These are phyloP conservation scores for Nidularia pulvinata DNA, from an alignment of 768 basidiomycete species.

Conservation along the genomic window DNA sequence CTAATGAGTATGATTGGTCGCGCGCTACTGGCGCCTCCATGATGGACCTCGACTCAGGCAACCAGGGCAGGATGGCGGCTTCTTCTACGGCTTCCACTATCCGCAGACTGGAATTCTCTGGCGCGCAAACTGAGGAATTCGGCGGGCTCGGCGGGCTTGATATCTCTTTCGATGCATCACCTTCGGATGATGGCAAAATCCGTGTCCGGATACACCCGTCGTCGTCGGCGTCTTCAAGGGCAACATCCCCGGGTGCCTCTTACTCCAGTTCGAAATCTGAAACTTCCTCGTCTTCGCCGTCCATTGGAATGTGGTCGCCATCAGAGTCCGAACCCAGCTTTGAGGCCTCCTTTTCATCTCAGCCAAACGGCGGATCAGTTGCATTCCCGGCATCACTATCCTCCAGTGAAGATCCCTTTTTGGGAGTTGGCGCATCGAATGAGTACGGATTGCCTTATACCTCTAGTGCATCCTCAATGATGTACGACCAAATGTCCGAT, in stretches of 20 bases:
- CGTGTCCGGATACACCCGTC: conserved; percentile 72
- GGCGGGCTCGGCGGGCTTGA: conserved; percentile 57
- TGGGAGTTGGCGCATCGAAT: conserved; percentile 44
- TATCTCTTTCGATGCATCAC: conserved; percentile 71
- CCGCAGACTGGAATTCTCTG: conserved; percentile 60
- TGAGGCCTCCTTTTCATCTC: conserved; percentile 22
- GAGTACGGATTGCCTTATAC: conserved; percentile 34
- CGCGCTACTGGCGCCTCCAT: conserved; percentile 30
- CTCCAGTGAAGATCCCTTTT: conserved; percentile 53
- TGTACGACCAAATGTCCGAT: conserved; percentile 29
- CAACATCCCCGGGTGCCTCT: conserved; percentile 24
- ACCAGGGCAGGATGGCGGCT: conserved; percentile 23
- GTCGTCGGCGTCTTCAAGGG: conserved; percentile 41
- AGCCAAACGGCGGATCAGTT: neutral
- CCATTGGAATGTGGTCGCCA: conserved; percentile 23
- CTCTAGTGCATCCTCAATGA: conserved; percentile 28
- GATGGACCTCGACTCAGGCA: conserved; percentile 49
- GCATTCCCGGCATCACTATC: conserved; percentile 28
- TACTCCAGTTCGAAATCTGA: conserved; percentile 18
- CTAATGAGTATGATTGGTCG: conserved; percentile 58
- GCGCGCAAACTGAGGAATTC: conserved; percentile 44
- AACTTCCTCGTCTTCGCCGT: conserved; percentile 12
- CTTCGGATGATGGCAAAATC: conserved; percentile 68
- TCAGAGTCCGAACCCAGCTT: conserved; percentile 16
- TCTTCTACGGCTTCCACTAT: conserved; percentile 25